A percentile compares a stretch with the other conserved stretches of the same genome.
Conservation (phyloP, 2,329 filamentous ascomycete genomes). For the Bisporella sp. region DNA sequence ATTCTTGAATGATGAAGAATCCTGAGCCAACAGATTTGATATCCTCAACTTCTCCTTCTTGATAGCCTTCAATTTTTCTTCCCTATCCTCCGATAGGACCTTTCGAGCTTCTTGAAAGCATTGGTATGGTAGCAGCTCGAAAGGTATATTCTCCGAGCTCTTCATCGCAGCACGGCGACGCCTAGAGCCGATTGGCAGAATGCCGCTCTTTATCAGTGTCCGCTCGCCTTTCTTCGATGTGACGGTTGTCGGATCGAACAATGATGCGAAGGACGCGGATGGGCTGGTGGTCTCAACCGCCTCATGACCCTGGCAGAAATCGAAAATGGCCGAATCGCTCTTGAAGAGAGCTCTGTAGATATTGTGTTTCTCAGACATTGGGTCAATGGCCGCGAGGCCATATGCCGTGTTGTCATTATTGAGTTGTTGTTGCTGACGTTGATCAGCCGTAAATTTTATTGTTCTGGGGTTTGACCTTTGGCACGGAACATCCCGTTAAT, state of each 20-base stretch:
- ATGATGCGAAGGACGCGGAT: conserved; percentile 19
- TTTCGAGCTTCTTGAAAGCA: conserved; percentile 95
- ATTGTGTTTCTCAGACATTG: conserved; percentile 41
- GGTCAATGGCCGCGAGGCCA: conserved; percentile 49
- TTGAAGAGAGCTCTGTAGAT: conserved; percentile 18
- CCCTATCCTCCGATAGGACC: conserved; percentile 70
- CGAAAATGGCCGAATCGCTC: conserved; percentile 22
- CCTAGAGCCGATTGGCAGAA: conserved; percentile 73
- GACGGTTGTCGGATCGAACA: conserved; percentile 63
- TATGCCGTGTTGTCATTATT: conserved; percentile 53
- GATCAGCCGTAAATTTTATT: conserved; percentile 14
- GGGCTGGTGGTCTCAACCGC: conserved; percentile 26
- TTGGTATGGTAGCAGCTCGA: conserved; percentile 93
- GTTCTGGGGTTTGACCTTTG: conserved; percentile 12
- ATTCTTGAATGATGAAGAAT: conserved; percentile 49
- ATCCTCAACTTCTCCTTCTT: conserved; percentile 61
- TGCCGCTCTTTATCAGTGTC: conserved; percentile 59
- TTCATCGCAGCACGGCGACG: conserved; percentile 71
- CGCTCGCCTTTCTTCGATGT: conserved; percentile 57
- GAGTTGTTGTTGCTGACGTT: conserved; percentile 13
- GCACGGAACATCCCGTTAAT: conserved; percentile 17
- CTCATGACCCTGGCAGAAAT: conserved; percentile 30
- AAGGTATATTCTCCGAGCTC: conserved; percentile 61
- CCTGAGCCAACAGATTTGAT: conserved; percentile 53
- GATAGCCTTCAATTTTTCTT: conserved; percentile 73